Evolutionary conservation across 2,329 filamentous ascomycete genomes (phyloP), one percentile per base, ranked within the genome.

Genomic region (Aspergillus piperis): DNA sequence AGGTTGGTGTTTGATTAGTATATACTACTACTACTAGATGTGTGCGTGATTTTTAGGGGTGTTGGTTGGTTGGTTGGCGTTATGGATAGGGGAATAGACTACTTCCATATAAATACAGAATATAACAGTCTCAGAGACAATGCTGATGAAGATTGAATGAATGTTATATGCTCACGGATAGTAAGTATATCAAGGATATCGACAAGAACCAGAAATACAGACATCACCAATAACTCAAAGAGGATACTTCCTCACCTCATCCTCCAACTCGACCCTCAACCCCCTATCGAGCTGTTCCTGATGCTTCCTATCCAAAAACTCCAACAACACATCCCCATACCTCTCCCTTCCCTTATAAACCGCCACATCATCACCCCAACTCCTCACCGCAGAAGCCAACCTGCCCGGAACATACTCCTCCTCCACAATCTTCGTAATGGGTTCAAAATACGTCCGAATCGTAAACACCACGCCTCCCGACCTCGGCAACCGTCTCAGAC

Each of bases 361-460:
- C 15, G 84, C 84, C 7, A 95, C 90, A 76, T 92, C 88, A 47
- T 89, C 86, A 1, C 88, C 90, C 91, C 91, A 95, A 73, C 90
- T 94, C 41, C 91, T 80, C 3, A 96, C 78, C 5, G 90, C 91
- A 67, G 88, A 91, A 2, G 91, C 91, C 69, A 96, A 73, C 36
- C 91, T 76, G 0, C 91, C 91, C 0, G 91, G 91, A 0, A 96
- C 90, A 72, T 90, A 90, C 17, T 87, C 85, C 76, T 94, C 90
- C 71, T 85, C 74, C 0, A 78, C 86, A 60, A 94, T 84, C 15
- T 88, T 86, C 0, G 82, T 87, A 30, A 94, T 77, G 0, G 89
- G 89, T 61, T 88, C 84, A 69, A 94, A 92, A 73, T 94, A 94
- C 0, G 90, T 94, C 11, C 90, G 80, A 54, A 94, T 91, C 0